phyloP scores from a whole-genome alignment of 1,139 yeast genomes.

The Saccharomyces hybrid region DNA sequence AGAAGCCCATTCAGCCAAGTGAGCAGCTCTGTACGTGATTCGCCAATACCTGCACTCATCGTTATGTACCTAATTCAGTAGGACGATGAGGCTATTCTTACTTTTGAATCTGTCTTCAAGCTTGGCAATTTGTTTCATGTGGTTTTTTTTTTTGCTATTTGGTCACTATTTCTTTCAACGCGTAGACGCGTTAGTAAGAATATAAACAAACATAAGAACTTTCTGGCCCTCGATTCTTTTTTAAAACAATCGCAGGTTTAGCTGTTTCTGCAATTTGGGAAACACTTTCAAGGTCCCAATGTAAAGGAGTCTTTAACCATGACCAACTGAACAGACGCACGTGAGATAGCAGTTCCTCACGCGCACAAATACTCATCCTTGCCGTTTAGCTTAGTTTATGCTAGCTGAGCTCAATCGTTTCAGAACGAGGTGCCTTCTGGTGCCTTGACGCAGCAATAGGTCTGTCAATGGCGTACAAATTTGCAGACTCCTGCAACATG shows the following conservation, averaged over 20 bases:
- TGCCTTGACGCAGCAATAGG: neutral
- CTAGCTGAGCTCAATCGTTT: neutral
- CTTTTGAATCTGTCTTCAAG: neutral
- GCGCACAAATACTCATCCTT: no score
- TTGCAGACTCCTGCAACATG: neutral
- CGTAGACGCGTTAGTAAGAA: neutral
- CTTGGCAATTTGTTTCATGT: neutral
- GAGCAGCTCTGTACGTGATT: slow-evolving; percentile 74
- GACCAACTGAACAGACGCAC: neutral
- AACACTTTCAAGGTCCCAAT: neutral
- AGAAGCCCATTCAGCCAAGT: slow-evolving; percentile 77
- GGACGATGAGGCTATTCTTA: neutral
- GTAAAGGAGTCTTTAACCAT: neutral
- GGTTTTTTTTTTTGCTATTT: neutral
- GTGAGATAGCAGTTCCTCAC: neutral
- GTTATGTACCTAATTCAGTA: neutral
- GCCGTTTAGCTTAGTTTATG: neutral
- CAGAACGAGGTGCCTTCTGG: neutral
- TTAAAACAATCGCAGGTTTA: no score
- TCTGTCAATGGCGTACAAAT: neutral
- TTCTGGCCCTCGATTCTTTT: no score
- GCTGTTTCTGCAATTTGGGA: neutral
- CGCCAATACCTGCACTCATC: slow-evolving; percentile 41
- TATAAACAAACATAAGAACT: neutral
- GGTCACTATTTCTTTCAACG: neutral